Conservation (phyloP, 1,139 yeast species). For the Suhomyces panamericanus region DNA sequence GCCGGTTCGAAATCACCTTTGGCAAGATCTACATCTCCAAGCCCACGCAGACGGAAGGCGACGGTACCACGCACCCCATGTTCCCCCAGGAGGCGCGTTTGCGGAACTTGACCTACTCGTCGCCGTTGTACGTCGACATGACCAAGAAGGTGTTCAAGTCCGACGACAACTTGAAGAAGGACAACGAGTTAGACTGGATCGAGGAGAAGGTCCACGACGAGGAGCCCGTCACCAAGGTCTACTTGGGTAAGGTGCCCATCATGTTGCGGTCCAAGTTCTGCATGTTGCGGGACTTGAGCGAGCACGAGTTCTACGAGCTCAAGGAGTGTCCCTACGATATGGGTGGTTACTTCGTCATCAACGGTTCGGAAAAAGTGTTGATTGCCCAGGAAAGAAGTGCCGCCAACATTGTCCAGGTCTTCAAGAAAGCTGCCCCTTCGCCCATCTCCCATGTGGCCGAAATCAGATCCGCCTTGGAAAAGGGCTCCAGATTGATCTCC, state of each 20-base stretch:
- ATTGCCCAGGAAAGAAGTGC: slow-evolving; percentile 99
- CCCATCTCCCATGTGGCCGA: slow-evolving; percentile 97
- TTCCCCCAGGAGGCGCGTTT: slow-evolving; percentile 98
- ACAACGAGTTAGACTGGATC: slow-evolving; percentile 73
- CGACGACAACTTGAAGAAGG: slow-evolving; percentile 55
- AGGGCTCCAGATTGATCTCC: slow-evolving; percentile 92
- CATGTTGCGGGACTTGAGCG: slow-evolving; percentile 88
- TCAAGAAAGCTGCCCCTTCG: slow-evolving; percentile 96
- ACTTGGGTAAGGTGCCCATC: slow-evolving; percentile 95
- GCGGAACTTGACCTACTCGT: slow-evolving; percentile 92
- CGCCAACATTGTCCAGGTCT: slow-evolving; percentile 97
- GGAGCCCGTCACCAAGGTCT: slow-evolving; percentile 68
- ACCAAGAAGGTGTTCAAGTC: slow-evolving; percentile 85
- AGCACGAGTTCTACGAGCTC: slow-evolving; percentile 89
- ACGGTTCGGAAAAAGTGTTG: slow-evolving; percentile 96
- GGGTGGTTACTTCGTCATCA: slow-evolving; percentile 98
- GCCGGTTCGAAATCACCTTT: slow-evolving; percentile 91
- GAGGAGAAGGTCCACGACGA: slow-evolving; percentile 56
- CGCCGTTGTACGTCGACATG: slow-evolving; percentile 96
- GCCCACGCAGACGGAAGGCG: slow-evolving; percentile 98
- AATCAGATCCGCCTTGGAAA: slow-evolving; percentile 93
- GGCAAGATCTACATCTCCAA: slow-evolving; percentile 96
- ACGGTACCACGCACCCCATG: slow-evolving; percentile 98
- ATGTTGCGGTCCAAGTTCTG: slow-evolving; percentile 97
- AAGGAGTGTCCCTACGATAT: slow-evolving; percentile 99